A percentile compares a stretch with the other conserved stretches of the same genome.
Conservation (phyloP, 257 asterid genomes). For the Penstemon barbatus region DNA sequence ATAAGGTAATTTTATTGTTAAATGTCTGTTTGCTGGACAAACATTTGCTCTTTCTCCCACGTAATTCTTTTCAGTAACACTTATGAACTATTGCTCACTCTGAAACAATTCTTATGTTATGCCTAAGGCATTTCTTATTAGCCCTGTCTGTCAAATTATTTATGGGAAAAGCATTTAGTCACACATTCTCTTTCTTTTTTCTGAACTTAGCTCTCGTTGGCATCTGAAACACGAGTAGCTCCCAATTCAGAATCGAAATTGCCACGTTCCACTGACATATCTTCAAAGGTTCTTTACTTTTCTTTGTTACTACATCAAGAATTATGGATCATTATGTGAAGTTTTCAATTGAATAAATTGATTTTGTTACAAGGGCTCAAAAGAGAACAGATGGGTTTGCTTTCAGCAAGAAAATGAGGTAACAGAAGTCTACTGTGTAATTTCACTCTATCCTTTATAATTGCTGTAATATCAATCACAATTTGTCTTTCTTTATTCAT, state of each 20-base stretch:
- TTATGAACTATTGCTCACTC: conserved; percentile 9
- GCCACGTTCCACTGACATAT: conserved; percentile 37
- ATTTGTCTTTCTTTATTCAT: background rate
- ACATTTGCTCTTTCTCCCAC: background rate
- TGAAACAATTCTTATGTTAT: conserved; percentile 4
- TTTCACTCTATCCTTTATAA: background rate
- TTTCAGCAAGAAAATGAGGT: conserved; percentile 70
- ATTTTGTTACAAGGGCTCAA: conserved; percentile 74
- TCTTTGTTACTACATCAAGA: background rate
- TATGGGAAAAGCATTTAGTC: conserved; percentile 21
- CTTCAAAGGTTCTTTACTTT: conserved; percentile 53
- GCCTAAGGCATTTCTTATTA: background rate
- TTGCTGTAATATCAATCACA: conserved; percentile 11
- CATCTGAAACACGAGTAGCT: conserved; percentile 50
- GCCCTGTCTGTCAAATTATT: background rate
- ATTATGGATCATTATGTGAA: conserved; percentile 1
- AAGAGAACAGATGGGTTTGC: conserved; percentile 79
- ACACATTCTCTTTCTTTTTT: conserved; percentile 21
- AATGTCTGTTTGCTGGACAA: conserved; percentile 7
- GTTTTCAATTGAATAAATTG: conserved; percentile 40
- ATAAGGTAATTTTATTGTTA: conserved; percentile 51
- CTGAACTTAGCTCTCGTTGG: conserved; percentile 68
- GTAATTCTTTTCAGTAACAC: background rate
- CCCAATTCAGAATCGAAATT: conserved; percentile 39
- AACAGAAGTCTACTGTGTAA: conserved; percentile 11